Base-by-base conservation (phyloP, 2,329 filamentous ascomycete genomes). In the Tolypocladium tundrense region DNA sequence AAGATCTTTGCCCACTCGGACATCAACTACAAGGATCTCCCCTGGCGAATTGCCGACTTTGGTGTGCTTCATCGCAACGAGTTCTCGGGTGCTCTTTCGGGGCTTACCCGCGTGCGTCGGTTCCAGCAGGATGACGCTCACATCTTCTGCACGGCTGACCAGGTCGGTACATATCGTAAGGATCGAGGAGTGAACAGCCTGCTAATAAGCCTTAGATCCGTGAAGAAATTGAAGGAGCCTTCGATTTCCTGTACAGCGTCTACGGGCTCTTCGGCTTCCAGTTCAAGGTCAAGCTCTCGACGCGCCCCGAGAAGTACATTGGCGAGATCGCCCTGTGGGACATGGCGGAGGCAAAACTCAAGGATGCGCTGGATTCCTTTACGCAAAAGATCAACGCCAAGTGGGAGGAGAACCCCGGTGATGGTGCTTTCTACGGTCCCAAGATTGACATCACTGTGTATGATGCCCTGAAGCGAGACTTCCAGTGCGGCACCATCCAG, bases 101-200 rank as follows among this genome's bases (percentile, higher is more conserved):
- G 94, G 40, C 80, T 99, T 62, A 97, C 94, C 3, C 86, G 94
- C 72, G 93, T 97, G 13, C 86, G 94, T 54, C 86, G 92, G 64
- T 97, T 99, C 78, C 88, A 94, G 71, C 93, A 97, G 75, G 94
- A 99, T 67, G 94, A 99, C 72, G 90, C 89, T 3, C 94, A 99
- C 72, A 94, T 97, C 65, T 96, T 99, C 81, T 97, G 92, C 75
- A 73, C 71, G 13, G 67, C 73, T 43, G 69, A 72, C 53, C 72
- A 74, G 67, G 70, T 72, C 41, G 14, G 58, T 57, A 6, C 19
- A n/a, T 27, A 13, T 4, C 13, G 37, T 14, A n/a, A 31, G 13
- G 41, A 14, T 31, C 7, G 19, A 14, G 11, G n/a, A 16, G 14
- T 1, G 41, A 7, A 7, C 31, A 61, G 16, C 65, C 54, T 19